Percentiles rank a stretch among this genome's conserved stretches.
Evolutionary conservation across 78 protist genomes (phyloP).

Genomic region (Chrysochromulina parva): DNA sequence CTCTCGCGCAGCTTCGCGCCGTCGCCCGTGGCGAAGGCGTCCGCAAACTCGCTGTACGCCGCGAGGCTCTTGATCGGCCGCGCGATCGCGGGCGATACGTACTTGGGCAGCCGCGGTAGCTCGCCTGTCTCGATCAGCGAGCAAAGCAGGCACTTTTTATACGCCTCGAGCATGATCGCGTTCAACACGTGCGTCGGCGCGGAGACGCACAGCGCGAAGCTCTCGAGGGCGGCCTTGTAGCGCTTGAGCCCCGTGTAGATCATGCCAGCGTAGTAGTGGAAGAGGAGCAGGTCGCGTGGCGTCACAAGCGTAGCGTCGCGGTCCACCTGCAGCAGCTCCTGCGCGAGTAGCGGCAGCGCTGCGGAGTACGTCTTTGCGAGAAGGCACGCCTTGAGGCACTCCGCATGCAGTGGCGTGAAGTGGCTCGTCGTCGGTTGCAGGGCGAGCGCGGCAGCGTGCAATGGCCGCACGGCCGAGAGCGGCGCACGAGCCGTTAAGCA

Average conservation of each 20-base stretch:
- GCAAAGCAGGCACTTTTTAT: constrained; percentile 69
- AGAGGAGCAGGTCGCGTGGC: constrained; percentile 65
- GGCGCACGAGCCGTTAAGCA: not conserved
- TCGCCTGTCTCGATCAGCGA: constrained; percentile 30
- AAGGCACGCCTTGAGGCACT: not conserved
- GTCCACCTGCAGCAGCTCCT: not conserved
- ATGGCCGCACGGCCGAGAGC: not conserved
- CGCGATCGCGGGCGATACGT: not conserved
- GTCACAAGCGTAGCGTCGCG: constrained; percentile 2
- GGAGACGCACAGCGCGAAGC: constrained; percentile 33
- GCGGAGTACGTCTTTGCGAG: not conserved
- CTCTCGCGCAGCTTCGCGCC: not conserved
- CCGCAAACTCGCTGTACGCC: not conserved
- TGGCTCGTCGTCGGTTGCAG: not conserved
- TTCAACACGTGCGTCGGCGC: constrained; percentile 73
- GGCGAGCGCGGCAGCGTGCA: not conserved
- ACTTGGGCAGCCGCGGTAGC: constrained; percentile 17
- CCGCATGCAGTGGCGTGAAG: not conserved
- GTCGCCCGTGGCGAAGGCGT: not conserved
- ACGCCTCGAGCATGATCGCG: constrained; percentile 77
- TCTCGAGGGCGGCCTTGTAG: not conserved
- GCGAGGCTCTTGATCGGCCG: not conserved
- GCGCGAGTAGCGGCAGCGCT: not conserved
- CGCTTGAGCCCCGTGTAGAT: constrained; percentile 69
- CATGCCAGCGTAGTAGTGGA: constrained; percentile 83